These are phyloP conservation scores for Peronospora farinosa DNA, from an alignment of 352 stramenopile species.

Conservation along the genomic window DNA sequence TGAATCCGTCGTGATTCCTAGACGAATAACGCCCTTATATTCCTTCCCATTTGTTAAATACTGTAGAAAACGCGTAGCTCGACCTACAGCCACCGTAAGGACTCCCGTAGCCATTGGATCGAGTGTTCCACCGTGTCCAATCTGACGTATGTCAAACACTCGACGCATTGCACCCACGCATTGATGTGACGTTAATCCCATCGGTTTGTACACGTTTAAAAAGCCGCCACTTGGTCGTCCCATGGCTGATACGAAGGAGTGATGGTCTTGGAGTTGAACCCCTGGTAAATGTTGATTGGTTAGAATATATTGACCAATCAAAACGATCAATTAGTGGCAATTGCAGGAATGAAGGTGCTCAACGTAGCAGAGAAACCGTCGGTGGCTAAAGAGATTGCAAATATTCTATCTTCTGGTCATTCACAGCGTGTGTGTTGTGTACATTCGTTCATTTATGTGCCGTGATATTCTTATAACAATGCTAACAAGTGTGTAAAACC, in stretches of 20 bases:
- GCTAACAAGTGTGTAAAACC: no score
- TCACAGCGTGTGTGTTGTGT: constrained; percentile 47
- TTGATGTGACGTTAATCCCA: constrained; percentile 69
- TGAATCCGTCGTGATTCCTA: constrained; percentile 70
- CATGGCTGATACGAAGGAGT: not conserved
- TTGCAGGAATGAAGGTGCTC: constrained; percentile 72
- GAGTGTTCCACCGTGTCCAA: constrained; percentile 81
- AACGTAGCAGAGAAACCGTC: constrained; percentile 99
- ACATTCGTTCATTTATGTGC: not conserved
- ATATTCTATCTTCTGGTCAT: constrained; percentile 84
- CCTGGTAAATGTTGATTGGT: not conserved
- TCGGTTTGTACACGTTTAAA: constrained; percentile 76
- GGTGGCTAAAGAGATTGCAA: constrained; percentile 95
- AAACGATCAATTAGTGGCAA: constrained; percentile 1
- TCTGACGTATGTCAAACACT: constrained; percentile 60
- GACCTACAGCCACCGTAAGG: constrained; percentile 69
- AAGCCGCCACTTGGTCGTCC: constrained; percentile 62
- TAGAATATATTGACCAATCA: constrained; percentile 9
- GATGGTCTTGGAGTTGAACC: constrained; percentile 4
- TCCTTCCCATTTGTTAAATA: constrained; percentile 66
- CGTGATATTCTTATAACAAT: no score
- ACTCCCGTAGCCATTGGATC: constrained; percentile 86
- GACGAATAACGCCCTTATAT: constrained; percentile 66
- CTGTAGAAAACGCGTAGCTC: constrained; percentile 80
- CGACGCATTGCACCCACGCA: constrained; percentile 66